Evolutionary conservation across 345 rosid species (phyloP), one percentile per base, ranked within the genome.

Genomic region (Cardamine resedifolia): DNA sequence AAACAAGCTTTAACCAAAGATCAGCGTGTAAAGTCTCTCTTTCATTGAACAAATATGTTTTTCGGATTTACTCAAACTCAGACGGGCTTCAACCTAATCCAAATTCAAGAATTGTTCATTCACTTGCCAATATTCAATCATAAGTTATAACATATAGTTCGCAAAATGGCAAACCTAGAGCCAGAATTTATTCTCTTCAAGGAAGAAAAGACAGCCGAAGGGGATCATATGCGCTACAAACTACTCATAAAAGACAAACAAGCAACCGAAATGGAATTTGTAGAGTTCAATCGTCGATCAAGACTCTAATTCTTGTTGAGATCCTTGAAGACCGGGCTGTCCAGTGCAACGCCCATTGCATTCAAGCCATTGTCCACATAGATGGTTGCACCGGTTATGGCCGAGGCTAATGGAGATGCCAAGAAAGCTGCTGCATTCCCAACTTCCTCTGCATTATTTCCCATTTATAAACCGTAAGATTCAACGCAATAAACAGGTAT

Each of bases 321-420:
- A 64, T 85, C 95, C 63, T 84, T 81, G 45, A 94, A 86, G 38
- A 85, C 78, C 0, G 97, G 98, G 73, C 98, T 94, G 82, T 94
- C 96, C 1, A 91, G 72, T 43, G 93, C 91, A 2, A 94, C 95
- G 2, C 95, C 98, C 98, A 94, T 94, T 31, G 96, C 90, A 45
- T 91, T 91, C 56, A 94, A 87, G 64, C 99, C 99, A 72, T 95
- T 95, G 85, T 91, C 99, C 0, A 90, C 99, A 9, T 91, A 95
- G 50, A 91, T 73, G 34, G 91, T 89, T 10, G 96, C 88, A 31
- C 97, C 96, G 0, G 96, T 95, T 57, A 95, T 87, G 10, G 97
- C 99, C 11, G 97, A 91, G 44, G 97, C 95, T 82, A 94, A 68
- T 6, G 99, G 96, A 1, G 98, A 94, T 10, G 77, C 96, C 70